Base-by-base conservation (phyloP, 2,329 filamentous ascomycete species). In the Pyrenochaeta sp. region DNA sequence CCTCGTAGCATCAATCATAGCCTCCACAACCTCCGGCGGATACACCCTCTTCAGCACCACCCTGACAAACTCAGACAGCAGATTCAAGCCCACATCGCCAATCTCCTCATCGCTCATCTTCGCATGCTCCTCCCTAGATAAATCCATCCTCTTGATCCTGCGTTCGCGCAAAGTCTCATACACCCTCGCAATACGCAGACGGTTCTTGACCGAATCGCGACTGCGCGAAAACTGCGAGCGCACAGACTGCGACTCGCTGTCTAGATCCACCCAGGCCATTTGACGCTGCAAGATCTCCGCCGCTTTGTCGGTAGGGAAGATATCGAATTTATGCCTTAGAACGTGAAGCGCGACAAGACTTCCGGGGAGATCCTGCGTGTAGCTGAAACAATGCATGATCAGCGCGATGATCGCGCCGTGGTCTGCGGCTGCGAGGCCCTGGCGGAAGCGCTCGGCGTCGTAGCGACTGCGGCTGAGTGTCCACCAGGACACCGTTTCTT, bases 351-450 rank as follows among this genome's bases (percentile, higher is more conserved):
- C 69, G 15, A 77, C 61, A 8, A 78, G 69, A 5, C 71, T 69
- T n/a, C 75, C 76, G 13, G 70, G 56, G 1, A 77, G 56, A 52
- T 78, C 75, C 28, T 68, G 61, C 22, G 59, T 64, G 42, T 69
- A 73, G 58, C 71, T 72, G 62, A 78, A 77, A 58, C 73, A 77
- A 36, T 75, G 69, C 60, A 77, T 63, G n/a, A 78, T 65, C 22
- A 75, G 54, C 13, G 53, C 55, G 9, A 56, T 62, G 19, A 76
- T 64, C 5, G 71, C 72, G 12, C 62, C 66, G 12, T 61, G 54
- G 15, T 71, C 56, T n/a, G 54, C 48, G 15, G 56, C 71, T 15
- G 66, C 62, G 5, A 76, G 59, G 1, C 72, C 73, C 12, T 64
- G 64, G 1, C 59, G 60, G 49, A 74, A 77, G 2, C 68, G 69